Conservation (phyloP, 1,284 basidiomycete genomes). For the Rhodotorula sp. region DNA sequence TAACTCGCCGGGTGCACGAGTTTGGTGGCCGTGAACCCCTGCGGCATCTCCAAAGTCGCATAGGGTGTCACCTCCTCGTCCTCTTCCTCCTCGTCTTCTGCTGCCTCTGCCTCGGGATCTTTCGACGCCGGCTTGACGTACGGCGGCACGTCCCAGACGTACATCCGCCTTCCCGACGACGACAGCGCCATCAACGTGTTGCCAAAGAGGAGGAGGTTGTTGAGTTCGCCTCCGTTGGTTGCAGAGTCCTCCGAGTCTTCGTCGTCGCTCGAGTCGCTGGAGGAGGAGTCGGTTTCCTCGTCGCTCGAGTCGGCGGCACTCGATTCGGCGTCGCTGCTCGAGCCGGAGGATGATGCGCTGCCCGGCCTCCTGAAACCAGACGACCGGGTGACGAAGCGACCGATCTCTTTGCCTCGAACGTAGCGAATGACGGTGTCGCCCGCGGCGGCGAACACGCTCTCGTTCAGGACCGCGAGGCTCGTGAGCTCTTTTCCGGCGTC, state of each 20-base stretch:
- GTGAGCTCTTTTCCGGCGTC: conserved; percentile 72
- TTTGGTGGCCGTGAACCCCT: conserved; percentile 75
- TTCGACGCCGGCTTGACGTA: conserved; percentile 32
- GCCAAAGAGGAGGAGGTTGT: conserved; percentile 64
- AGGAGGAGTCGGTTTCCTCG: conserved; percentile 50
- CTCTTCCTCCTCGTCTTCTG: conserved; percentile 30
- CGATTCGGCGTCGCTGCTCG: neutral
- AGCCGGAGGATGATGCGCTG: neutral
- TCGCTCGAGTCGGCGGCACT: neutral
- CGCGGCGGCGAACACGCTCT: conserved; percentile 78
- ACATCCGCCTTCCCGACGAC: conserved; percentile 73
- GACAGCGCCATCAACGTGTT: conserved; percentile 69
- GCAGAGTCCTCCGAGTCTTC: neutral
- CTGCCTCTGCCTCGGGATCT: conserved; percentile 11
- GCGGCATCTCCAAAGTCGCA: conserved; percentile 68
- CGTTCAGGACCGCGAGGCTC: conserved; percentile 76
- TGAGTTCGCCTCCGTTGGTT: conserved; percentile 47
- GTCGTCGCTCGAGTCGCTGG: conserved; percentile 51
- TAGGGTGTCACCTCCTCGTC: conserved; percentile 51
- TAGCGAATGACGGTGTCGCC: conserved; percentile 69
- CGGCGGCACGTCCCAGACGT: conserved; percentile 66
- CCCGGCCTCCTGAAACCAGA: neutral
- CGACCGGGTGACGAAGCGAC: conserved; percentile 19
- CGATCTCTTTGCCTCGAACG: conserved; percentile 79
- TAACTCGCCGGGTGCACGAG: conserved; percentile 95